Percentiles rank a stretch among this genome's conserved stretches.
Evolutionary conservation across 2,329 filamentous ascomycete genomes (phyloP).

Genomic region (Scedosporium boydii): DNA sequence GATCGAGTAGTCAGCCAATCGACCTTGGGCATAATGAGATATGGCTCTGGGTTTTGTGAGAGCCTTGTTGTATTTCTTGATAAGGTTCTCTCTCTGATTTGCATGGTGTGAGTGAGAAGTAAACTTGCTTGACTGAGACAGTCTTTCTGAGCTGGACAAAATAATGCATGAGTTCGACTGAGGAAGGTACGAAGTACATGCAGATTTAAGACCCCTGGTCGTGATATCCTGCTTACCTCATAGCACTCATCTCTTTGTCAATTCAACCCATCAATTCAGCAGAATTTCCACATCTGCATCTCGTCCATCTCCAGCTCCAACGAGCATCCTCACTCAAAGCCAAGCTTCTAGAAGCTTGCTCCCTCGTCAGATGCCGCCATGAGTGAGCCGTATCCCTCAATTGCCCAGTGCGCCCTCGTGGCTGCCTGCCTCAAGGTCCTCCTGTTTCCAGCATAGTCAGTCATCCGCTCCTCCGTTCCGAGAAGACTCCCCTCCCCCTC

Average conservation of each 20-base stretch:
- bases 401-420: conserved; percentile 78
- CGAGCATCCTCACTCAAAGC: not conserved
- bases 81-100: too few species aligned
- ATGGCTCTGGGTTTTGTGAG: too few species aligned
- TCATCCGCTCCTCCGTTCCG: conserved; percentile 14
- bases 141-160: too few species aligned
- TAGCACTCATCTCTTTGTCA: not conserved
- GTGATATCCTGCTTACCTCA: not conserved
- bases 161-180: too few species aligned
- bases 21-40: too few species aligned
- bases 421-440: conserved; percentile 85
- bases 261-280: not conserved
- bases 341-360: not conserved
- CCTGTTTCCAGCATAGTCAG: conserved; percentile 89
- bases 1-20: too few species aligned
- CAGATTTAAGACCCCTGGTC: not conserved
- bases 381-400: conserved; percentile 76
- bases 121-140: too few species aligned
- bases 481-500: not conserved
- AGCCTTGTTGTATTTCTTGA: too few species aligned
- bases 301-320: not conserved
- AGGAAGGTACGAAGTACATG: too few species aligned
- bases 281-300: not conserved
- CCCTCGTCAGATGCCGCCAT: conserved; percentile 34
- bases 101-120: too few species aligned